Evolutionary conservation across 768 basidiomycete species (phyloP), one percentile per base, ranked within the genome.

Genomic region (Rubroboletus satanas): DNA sequence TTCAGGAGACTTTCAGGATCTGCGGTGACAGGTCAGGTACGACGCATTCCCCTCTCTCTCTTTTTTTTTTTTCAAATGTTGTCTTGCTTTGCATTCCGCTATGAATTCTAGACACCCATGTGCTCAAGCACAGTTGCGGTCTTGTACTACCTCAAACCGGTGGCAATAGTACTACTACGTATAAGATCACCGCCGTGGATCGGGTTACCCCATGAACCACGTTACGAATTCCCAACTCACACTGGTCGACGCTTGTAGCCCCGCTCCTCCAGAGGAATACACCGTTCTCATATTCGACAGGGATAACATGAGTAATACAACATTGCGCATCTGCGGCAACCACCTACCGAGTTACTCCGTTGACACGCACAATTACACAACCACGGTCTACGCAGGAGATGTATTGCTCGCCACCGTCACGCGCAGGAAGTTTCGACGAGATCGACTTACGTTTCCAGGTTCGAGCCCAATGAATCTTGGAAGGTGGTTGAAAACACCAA

Each of bases 211-310:
- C 26, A 33, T 45, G 47, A 10, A 23, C 42, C 12, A 11, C 11
- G 38, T 28, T 44, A 60, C 59, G 61, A 39, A 57, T 3, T 63
- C 61, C 26, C 64, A 60, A 35, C 51, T 66, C 36, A 66, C 64
- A 7, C 47, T 65, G 8, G 45, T 56, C 31, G 48, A 65, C 39
- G 4, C 41, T 12, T 3, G 2, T 11, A 4, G 21, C 8, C 50
- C 18, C 47, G 12, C 10, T 23, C 37, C 29, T 31, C n/a, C 32
- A n/a, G 43, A 41, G 1, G 39, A 46, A 3, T 52, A 38, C 23
- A 52, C 54, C 3, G 3, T 54, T 8, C 17, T 66, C 17, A 1
- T 37, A 15, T 63, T 65, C 37, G 42, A 56, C 51, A 33, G 41
- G 31, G 64, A 63, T 18, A 48, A 56, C 21, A 45, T 56, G 64